Percentiles rank a stretch among this genome's conserved stretches.
These are phyloP conservation scores for Camillea tinctor DNA, from an alignment of 2,329 filamentous ascomycete species.

Conservation along the genomic window DNA sequence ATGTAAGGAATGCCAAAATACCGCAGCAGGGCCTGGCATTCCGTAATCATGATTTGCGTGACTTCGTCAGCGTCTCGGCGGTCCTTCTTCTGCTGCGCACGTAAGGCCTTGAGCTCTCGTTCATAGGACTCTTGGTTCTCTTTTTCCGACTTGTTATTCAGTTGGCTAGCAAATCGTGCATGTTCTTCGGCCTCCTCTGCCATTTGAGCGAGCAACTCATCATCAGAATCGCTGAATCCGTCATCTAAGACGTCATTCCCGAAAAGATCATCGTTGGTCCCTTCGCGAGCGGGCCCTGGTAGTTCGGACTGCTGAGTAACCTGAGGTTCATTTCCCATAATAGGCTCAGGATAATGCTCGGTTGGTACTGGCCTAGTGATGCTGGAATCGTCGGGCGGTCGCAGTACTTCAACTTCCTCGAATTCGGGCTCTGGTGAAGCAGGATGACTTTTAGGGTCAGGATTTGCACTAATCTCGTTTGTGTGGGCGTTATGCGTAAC, in stretches of 20 bases:
- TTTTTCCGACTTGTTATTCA: conserved; percentile 71
- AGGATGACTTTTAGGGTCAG: conserved; percentile 7
- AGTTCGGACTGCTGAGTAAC: conserved; percentile 4
- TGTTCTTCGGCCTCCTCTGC: conserved; percentile 92
- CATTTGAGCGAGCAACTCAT: conserved; percentile 82
- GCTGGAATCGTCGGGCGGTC: conserved; percentile 23
- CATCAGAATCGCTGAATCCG: conserved; percentile 82
- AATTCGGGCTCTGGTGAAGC: conserved; percentile 32
- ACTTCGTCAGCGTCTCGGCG: conserved; percentile 95
- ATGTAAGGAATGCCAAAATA: conserved; percentile 95
- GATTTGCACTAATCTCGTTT: conserved; percentile 4
- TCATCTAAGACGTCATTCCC: conserved; percentile 62
- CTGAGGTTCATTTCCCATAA: conserved; percentile 1
- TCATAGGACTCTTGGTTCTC: conserved; percentile 82
- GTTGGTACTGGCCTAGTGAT: conserved; percentile 11
- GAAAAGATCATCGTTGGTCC: conserved; percentile 38
- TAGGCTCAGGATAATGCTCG: conserved; percentile 22
- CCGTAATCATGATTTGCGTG: conserved; percentile 90
- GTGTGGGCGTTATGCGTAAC: neutral
- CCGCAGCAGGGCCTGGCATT: conserved; percentile 86
- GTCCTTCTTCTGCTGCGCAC: conserved; percentile 95
- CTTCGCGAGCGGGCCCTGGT: conserved; percentile 8
- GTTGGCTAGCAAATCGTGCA: conserved; percentile 81
- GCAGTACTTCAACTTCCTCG: conserved; percentile 30
- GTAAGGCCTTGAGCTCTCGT: conserved; percentile 78